Evolutionary conservation across 192 early-diverging fungal species (phyloP).

Genomic region (Phycomyces nitens): DNA sequence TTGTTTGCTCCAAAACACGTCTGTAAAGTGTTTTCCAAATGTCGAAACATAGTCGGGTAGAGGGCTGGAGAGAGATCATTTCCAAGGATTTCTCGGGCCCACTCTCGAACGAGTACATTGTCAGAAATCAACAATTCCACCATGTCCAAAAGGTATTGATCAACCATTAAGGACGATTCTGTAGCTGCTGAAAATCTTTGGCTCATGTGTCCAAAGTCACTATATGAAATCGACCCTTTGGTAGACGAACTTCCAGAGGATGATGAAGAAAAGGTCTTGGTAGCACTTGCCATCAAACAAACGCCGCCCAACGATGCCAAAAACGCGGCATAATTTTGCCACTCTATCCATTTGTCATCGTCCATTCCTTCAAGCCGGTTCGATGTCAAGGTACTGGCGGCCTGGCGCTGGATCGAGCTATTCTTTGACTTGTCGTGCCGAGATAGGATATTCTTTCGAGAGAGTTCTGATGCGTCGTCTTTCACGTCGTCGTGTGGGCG

Average conservation of each 20-base stretch:
- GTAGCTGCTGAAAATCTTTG: conserved; percentile 10
- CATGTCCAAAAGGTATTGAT: conserved; percentile 69
- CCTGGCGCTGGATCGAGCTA: not conserved
- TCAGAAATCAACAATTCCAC: conserved; percentile 72
- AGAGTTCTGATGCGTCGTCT: conserved; percentile 4
- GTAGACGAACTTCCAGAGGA: not conserved
- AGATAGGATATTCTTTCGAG: conserved; percentile 4
- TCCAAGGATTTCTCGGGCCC: conserved; percentile 77
- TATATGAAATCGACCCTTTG: not conserved
- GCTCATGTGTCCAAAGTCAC: not conserved
- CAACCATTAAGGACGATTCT: conserved; percentile 53
- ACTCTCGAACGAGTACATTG: conserved; percentile 69
- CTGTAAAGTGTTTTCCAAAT: conserved; percentile 50
- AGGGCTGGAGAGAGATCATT: conserved; percentile 64
- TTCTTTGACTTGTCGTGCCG: conserved; percentile 19
- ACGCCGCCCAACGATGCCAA: conserved; percentile 73
- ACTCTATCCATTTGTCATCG: conserved; percentile 54
- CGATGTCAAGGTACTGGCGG: not conserved
- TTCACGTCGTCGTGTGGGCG: conserved; percentile 24
- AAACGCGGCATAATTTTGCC: conserved; percentile 83
- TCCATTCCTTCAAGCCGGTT: conserved; percentile 11
- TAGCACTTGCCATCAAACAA: conserved; percentile 38
- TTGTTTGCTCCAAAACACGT: conserved; percentile 43
- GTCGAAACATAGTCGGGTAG: conserved; percentile 59
- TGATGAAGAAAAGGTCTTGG: not conserved